Percentiles rank a stretch among this genome's conserved stretches.
phyloP scores from a whole-genome alignment of 345 rosid genomes.

The Orychophragmus violaceus region DNA sequence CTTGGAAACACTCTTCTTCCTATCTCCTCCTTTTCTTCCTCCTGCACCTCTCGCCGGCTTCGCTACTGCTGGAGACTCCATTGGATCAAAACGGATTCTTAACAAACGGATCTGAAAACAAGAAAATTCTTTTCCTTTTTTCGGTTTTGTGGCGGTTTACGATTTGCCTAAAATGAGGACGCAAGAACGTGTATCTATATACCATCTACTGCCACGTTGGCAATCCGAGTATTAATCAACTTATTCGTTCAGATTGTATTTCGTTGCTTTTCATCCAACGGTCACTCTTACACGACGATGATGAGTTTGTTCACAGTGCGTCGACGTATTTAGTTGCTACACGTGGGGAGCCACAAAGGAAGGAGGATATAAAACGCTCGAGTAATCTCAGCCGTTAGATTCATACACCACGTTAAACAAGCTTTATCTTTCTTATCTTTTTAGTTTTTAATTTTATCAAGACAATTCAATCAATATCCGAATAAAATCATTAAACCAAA shows the following conservation, averaged over 20 bases:
- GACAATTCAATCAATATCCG: background rate
- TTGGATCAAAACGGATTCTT: background rate
- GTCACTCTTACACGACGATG: background rate
- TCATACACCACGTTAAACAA: background rate
- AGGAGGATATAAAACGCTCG: background rate
- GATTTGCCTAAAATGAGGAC: background rate
- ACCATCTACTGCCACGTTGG: conserved; percentile 26
- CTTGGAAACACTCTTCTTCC: conserved; percentile 56
- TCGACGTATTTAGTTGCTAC: background rate
- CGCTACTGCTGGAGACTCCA: conserved; percentile 38
- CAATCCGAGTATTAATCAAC: background rate
- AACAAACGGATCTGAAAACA: background rate
- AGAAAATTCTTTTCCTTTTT: background rate
- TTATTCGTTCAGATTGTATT: conserved; percentile 18
- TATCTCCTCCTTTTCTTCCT: conserved; percentile 53
- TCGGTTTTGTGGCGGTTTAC: conserved; percentile 14
- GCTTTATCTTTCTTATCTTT: background rate
- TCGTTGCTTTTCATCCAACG: conserved; percentile 16
- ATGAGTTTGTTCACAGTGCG: background rate
- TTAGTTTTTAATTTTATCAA: no score
- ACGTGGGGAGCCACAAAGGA: conserved; percentile 19
- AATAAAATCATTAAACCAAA: background rate
- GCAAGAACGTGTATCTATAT: background rate
- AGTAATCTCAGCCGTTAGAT: conserved; percentile 13
- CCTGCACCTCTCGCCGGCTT: conserved; percentile 45